Conservation (phyloP, 1,139 yeast species). For the Candida anutae region DNA sequence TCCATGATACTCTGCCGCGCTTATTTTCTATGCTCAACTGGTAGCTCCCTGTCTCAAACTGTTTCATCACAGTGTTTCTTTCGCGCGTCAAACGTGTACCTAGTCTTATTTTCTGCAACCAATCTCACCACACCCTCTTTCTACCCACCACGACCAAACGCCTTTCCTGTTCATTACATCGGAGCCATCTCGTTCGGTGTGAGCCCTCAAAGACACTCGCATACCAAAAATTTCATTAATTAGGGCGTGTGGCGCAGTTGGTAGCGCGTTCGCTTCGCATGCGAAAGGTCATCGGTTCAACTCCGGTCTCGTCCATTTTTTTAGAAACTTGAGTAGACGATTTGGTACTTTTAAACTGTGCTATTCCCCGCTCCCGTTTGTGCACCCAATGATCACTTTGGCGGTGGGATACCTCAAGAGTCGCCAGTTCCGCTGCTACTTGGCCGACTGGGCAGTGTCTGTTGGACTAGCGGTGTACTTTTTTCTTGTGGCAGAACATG, state of each 20-base stretch:
- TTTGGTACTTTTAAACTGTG: background rate
- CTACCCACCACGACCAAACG: too few species aligned
- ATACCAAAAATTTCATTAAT: too few species aligned
- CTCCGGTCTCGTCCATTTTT: slow-evolving; percentile 75
- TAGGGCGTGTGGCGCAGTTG: slow-evolving; percentile 87
- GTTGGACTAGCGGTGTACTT: slow-evolving; percentile 21
- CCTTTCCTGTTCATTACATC: too few species aligned
- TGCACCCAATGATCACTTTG: slow-evolving; percentile 4
- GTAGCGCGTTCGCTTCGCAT: slow-evolving; percentile 88
- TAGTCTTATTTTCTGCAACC: too few species aligned
- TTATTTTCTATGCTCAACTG: too few species aligned
- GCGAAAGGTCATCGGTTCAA: slow-evolving; percentile 89
- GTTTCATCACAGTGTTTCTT: too few species aligned
- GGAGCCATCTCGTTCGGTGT: too few species aligned
- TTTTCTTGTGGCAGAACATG: slow-evolving; percentile 28
- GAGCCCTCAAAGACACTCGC: too few species aligned
- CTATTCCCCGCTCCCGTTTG: background rate
- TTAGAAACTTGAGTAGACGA: slow-evolving; percentile 5
- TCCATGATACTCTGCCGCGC: too few species aligned
- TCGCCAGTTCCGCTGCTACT: slow-evolving; percentile 10
- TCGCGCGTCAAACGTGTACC: too few species aligned
- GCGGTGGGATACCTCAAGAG: slow-evolving; percentile 8
- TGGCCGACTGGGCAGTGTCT: slow-evolving; percentile 30
- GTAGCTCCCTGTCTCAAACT: too few species aligned
- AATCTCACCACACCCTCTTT: too few species aligned